Percentiles rank a stretch among this genome's conserved stretches.
These are phyloP conservation scores for Leishmania mexicana DNA, from an alignment of 208 protist genomes.

Conservation along the genomic window DNA sequence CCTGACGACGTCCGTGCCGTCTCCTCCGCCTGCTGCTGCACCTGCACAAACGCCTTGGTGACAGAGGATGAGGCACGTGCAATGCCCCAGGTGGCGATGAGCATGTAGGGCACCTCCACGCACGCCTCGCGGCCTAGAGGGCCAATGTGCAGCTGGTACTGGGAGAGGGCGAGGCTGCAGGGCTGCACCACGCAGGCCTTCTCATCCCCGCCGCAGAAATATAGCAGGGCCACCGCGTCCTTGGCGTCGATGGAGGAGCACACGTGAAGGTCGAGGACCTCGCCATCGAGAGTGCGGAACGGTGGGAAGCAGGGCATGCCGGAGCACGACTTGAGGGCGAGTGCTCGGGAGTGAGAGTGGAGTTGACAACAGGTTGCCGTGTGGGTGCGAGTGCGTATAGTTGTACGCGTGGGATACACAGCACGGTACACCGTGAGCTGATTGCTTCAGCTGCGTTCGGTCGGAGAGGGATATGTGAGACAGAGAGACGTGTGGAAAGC, in stretches of 20 bases:
- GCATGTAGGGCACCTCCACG: slow-evolving; percentile 52
- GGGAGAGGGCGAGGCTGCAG: slow-evolving; percentile 35
- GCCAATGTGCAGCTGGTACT: slow-evolving; percentile 34
- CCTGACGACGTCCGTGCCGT: slow-evolving; percentile 4
- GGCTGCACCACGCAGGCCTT: slow-evolving; percentile 38
- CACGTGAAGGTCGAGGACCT: slow-evolving; percentile 30
- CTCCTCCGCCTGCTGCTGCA: slow-evolving; percentile 32
- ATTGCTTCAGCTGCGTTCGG: not conserved
- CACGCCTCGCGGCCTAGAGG: slow-evolving; percentile 23
- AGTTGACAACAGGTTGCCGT: not conserved
- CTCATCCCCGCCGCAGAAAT: slow-evolving; percentile 35
- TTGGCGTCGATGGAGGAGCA: slow-evolving; percentile 32
- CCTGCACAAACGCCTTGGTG: slow-evolving; percentile 18
- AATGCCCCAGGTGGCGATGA: slow-evolving; percentile 56
- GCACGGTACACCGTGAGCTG: not conserved
- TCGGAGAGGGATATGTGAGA: not conserved
- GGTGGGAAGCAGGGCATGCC: slow-evolving; percentile 15
- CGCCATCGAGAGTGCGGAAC: slow-evolving; percentile 32
- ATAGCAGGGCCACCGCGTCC: slow-evolving; percentile 35
- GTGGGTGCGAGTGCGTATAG: not conserved
- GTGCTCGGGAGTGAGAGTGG: not conserved
- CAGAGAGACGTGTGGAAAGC: not conserved
- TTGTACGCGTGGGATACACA: not conserved
- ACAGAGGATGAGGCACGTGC: slow-evolving; percentile 19
- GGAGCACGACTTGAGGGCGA: slow-evolving; percentile 2